Percentiles rank a stretch among this genome's conserved stretches.
Evolutionary conservation across 139 green algal genomes (phyloP).

Genomic region (Mesostigma viride): DNA sequence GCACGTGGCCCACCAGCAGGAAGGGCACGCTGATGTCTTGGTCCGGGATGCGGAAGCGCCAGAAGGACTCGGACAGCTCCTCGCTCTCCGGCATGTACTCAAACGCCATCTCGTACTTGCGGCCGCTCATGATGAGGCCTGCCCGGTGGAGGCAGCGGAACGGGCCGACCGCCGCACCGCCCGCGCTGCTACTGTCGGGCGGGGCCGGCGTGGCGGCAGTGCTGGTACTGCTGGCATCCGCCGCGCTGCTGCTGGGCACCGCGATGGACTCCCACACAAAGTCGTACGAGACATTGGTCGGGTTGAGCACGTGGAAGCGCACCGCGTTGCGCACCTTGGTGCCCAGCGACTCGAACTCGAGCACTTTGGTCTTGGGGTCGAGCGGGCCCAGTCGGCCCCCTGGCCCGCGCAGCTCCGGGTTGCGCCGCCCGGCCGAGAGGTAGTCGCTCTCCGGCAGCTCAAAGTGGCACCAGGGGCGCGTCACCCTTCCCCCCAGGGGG

Average conservation of each 20-base stretch:
- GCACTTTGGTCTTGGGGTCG: slow-evolving; percentile 49
- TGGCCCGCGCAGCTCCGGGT: slow-evolving; percentile 45
- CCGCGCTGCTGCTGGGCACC: background rate
- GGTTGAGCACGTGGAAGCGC: slow-evolving; percentile 71
- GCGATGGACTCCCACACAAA: slow-evolving; percentile 49
- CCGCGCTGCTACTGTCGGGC: background rate
- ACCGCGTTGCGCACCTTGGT: slow-evolving; percentile 52
- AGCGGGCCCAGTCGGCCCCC: slow-evolving; percentile 42
- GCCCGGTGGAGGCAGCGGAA: slow-evolving; percentile 21
- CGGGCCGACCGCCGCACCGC: background rate
- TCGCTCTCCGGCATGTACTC: slow-evolving; percentile 50
- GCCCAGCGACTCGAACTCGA: slow-evolving; percentile 63
- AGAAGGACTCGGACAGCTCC: slow-evolving; percentile 49
- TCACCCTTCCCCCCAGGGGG: slow-evolving; percentile 38
- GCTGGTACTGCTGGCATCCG: no score
- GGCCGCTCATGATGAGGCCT: slow-evolving; percentile 43
- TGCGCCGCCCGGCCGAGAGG: slow-evolving; percentile 39
- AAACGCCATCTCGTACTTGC: slow-evolving; percentile 71
- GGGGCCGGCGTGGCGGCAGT: no score
- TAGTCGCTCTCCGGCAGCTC: slow-evolving; percentile 61
- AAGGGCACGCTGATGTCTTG: slow-evolving; percentile 55
- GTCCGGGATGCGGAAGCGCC: slow-evolving; percentile 57
- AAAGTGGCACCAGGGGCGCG: slow-evolving; percentile 72
- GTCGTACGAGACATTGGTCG: slow-evolving; percentile 62
- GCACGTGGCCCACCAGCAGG: slow-evolving; percentile 54